Percentiles rank a stretch among this genome's conserved stretches.
phyloP scores from a whole-genome alignment of 2,329 filamentous ascomycete species.

The Claviceps sp. region DNA sequence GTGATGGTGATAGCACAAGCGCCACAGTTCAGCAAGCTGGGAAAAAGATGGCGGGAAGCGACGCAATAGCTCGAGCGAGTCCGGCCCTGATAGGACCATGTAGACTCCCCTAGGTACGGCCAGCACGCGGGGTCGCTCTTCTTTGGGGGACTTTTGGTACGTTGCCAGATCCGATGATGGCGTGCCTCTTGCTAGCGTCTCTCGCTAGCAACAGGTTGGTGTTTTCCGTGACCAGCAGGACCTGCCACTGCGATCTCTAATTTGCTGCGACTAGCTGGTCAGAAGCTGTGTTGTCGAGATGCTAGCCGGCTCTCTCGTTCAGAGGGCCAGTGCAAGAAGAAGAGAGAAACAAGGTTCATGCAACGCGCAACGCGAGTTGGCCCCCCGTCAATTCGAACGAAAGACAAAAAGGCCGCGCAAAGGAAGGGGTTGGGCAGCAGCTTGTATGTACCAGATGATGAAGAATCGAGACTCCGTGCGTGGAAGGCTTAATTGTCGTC shows the following conservation, averaged over 20 bases:
- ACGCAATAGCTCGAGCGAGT: neutral
- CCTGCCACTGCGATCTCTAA: neutral
- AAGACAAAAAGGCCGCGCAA: neutral
- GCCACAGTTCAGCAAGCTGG: neutral
- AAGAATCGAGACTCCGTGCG: neutral
- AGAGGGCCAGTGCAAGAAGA: neutral
- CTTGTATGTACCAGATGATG: neutral
- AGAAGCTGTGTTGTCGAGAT: neutral
- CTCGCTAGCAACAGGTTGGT: neutral
- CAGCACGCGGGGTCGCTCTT: slow-evolving; percentile 5
- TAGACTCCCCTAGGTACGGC: neutral
- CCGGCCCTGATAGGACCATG: neutral
- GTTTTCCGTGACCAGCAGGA: neutral
- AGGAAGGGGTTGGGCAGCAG: neutral
- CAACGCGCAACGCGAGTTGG: neutral
- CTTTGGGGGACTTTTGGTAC: neutral
- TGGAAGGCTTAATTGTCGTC: neutral
- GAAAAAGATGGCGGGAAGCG: too few relatives aligned
- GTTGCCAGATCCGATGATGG: neutral
- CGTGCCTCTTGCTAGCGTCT: neutral
- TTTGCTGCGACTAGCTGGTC: neutral
- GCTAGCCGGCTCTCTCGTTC: neutral
- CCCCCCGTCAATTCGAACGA: neutral
- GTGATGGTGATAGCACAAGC: neutral
- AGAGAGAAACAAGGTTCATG: neutral